phyloP scores from a whole-genome alignment of 306 rosid species.

The Heteromeles arbutifolia region DNA sequence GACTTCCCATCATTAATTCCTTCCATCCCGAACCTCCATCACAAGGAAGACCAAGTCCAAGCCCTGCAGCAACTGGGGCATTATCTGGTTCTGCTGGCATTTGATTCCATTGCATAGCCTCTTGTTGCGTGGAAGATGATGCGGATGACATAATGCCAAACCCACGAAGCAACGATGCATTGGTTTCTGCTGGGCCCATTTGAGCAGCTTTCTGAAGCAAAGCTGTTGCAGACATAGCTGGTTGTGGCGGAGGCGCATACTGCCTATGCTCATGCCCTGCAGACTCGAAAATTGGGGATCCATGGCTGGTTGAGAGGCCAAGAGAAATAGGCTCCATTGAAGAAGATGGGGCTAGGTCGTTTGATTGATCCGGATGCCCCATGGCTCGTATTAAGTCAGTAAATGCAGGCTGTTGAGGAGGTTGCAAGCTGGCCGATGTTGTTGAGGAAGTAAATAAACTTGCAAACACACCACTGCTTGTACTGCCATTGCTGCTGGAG shows the following conservation, averaged over 20 bases:
- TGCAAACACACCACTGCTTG: slow-evolving; percentile 60
- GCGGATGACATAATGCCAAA: slow-evolving; percentile 68
- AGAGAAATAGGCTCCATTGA: slow-evolving; percentile 64
- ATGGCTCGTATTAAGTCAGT: slow-evolving; percentile 51
- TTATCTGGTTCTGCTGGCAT: slow-evolving; percentile 44
- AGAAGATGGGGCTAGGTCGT: slow-evolving; percentile 44
- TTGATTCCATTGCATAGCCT: slow-evolving; percentile 63
- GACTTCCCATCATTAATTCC: slow-evolving; percentile 72
- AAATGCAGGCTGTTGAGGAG: slow-evolving; percentile 51
- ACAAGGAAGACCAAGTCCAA: slow-evolving; percentile 65
- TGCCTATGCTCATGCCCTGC: slow-evolving; percentile 61
- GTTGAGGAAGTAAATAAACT: slow-evolving; percentile 75
- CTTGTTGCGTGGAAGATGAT: slow-evolving; percentile 43
- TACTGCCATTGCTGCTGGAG: slow-evolving; percentile 50
- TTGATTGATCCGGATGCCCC: slow-evolving; percentile 37
- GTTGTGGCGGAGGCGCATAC: slow-evolving; percentile 50
- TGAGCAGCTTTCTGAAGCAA: slow-evolving; percentile 93
- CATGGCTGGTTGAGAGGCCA: slow-evolving; percentile 61
- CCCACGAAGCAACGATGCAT: slow-evolving; percentile 66
- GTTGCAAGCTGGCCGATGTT: slow-evolving; percentile 41
- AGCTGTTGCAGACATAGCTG: slow-evolving; percentile 92
- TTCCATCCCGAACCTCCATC: slow-evolving; percentile 67
- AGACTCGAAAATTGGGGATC: slow-evolving; percentile 54
- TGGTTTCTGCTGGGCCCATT: slow-evolving; percentile 74
- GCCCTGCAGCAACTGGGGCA: slow-evolving; percentile 48